Percentiles rank a stretch among this genome's conserved stretches.
Conservation (phyloP, 176 grass and related monocot species). For the Lolium perenne region DNA sequence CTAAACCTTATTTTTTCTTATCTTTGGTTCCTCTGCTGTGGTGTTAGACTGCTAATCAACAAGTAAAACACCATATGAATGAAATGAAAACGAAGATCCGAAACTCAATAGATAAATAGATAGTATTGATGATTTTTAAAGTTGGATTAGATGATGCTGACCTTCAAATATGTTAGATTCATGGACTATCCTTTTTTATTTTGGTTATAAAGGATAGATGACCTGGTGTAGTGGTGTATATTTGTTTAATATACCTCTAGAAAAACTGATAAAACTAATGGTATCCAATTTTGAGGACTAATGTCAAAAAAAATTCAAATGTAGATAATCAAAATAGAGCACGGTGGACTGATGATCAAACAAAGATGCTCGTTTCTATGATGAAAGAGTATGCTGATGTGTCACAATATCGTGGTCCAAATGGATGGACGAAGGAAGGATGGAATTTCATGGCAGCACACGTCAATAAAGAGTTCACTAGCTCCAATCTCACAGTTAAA, state of each 20-base stretch:
- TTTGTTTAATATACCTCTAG: too few relatives aligned
- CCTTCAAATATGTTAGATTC: not conserved
- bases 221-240: not conserved
- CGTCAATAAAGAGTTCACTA: not conserved
- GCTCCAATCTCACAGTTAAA: not conserved
- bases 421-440: not conserved
- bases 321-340: not conserved
- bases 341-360: not conserved
- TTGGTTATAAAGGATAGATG: not conserved
- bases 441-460: not conserved
- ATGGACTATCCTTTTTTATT: not conserved
- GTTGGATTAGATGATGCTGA: not conserved
- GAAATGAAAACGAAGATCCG: not conserved
- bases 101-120: not conserved
- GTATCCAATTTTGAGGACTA: not conserved
- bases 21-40: too few relatives aligned
- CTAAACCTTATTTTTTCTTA: too few relatives aligned
- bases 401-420: not conserved
- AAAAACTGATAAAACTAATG: not conserved
- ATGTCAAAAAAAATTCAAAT: not conserved
- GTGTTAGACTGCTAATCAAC: too few relatives aligned
- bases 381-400: conserved; percentile 3
- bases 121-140: not conserved
- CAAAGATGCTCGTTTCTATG: not conserved
- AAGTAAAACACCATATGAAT: not conserved